A percentile compares a stretch with the other conserved stretches of the same genome.
Evolutionary conservation across 2,329 filamentous ascomycete species (phyloP).

Genomic region (Apiospora saccharicola): DNA sequence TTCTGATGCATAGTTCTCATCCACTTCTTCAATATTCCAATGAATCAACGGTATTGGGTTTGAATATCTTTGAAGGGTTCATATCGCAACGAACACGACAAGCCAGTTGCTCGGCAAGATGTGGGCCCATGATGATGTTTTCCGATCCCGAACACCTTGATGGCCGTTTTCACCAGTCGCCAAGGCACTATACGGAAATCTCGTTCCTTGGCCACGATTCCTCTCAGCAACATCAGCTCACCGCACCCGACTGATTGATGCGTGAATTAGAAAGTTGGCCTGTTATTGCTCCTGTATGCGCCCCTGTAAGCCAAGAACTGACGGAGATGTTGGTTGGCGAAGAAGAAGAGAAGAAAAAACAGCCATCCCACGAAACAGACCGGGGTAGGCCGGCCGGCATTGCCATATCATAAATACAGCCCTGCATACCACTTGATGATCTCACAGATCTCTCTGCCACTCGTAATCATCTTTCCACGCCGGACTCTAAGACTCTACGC

Average conservation of each 20-base stretch:
- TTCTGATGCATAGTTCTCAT: no score
- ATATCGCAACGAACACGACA: not conserved
- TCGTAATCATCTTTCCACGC: not conserved
- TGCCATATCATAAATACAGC: not conserved
- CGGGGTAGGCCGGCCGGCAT: not conserved
- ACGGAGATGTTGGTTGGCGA: no score
- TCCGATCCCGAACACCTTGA: not conserved
- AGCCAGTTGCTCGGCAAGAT: no score
- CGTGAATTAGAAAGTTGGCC: not conserved
- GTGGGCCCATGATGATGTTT: not conserved
- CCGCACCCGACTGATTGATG: not conserved
- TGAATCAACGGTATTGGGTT: not conserved
- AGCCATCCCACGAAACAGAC: not conserved
- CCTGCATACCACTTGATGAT: not conserved
- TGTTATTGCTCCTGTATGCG: not conserved
- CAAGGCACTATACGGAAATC: slow-evolving; percentile 19
- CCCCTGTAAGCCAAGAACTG: no score
- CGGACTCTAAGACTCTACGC: no score
- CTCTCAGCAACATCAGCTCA: not conserved
- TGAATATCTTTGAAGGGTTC: no score
- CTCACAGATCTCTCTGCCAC: no score
- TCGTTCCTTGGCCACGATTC: slow-evolving; percentile 9
- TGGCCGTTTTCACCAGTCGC: not conserved
- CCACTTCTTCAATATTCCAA: not conserved
- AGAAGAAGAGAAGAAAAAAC: no score